A percentile compares a stretch with the other conserved stretches of the same genome.
phyloP scores from a whole-genome alignment of 257 asterid species.

The Solanum infundibuliforme region DNA sequence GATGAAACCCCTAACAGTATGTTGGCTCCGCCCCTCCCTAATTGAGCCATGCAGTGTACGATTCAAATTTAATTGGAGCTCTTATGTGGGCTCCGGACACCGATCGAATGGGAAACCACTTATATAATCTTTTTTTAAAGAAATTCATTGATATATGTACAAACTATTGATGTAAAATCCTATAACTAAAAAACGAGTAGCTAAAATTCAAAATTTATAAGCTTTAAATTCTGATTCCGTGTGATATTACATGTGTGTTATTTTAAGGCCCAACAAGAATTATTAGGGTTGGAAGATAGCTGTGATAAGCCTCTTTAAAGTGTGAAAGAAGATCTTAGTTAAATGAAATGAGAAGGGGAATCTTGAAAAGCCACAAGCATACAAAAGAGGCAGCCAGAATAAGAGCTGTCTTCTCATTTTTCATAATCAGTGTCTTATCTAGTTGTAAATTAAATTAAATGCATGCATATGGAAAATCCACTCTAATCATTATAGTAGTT shows the following conservation, averaged over 20 bases:
- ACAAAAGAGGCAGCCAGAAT: background rate
- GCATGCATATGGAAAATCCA: constrained; percentile 23
- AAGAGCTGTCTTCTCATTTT: background rate
- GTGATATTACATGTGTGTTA: background rate
- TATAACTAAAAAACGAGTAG: background rate
- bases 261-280: background rate
- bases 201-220: background rate
- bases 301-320: background rate
- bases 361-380: background rate
- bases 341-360: background rate
- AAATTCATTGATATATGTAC: background rate
- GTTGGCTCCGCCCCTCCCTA: background rate
- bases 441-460: constrained; percentile 10
- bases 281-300: background rate
- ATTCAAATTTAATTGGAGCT: too few relatives aligned
- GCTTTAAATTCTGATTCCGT: rapidly evolving
- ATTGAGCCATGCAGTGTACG: background rate
- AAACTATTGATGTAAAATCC: background rate
- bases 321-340: background rate
- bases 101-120: background rate
- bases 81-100: background rate
- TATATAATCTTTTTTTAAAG: background rate
- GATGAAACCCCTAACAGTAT: background rate
- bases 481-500: background rate
- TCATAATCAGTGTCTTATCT: background rate